A percentile compares a stretch with the other conserved stretches of the same genome.
Conservation (phyloP, 164 flowering plant genomes). For the Nymphaea thermarum region DNA sequence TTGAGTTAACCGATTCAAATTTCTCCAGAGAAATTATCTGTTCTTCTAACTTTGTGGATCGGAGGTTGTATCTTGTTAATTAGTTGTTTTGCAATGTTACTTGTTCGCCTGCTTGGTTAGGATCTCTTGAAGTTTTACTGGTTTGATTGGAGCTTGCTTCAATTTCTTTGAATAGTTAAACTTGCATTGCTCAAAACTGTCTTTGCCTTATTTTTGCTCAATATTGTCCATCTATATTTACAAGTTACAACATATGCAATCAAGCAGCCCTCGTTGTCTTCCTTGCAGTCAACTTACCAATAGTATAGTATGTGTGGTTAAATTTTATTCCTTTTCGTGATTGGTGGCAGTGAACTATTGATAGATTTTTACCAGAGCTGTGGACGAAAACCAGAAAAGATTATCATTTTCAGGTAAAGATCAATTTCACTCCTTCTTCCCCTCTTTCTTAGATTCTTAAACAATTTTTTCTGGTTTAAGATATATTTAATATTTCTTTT, state of each 20-base stretch:
- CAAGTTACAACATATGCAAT: neutral
- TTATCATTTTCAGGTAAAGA: slow-evolving; percentile 73
- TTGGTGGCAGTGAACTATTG: slow-evolving; percentile 52
- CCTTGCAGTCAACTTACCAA: neutral
- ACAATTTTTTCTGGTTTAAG: neutral
- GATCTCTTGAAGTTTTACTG: neutral
- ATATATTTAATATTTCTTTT: neutral
- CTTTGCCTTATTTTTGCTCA: no score
- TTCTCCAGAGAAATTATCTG: neutral
- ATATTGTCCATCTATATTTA: no score
- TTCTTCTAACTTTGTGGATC: neutral
- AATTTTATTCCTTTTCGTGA: neutral
- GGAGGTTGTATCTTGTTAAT: neutral
- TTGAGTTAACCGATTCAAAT: neutral
- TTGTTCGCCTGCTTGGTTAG: no score
- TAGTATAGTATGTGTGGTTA: neutral
- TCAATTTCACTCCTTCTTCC: no score
- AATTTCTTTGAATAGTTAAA: neutral
- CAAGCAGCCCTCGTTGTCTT: neutral
- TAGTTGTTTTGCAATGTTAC: no score
- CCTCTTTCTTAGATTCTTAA: no score
- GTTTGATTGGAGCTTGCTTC: neutral
- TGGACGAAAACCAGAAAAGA: slow-evolving; percentile 73
- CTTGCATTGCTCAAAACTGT: no score
- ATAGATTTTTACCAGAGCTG: slow-evolving; percentile 69